These are phyloP conservation scores for Fusarium sp. DNA, from an alignment of 2,329 filamentous ascomycete species.

Conservation along the genomic window DNA sequence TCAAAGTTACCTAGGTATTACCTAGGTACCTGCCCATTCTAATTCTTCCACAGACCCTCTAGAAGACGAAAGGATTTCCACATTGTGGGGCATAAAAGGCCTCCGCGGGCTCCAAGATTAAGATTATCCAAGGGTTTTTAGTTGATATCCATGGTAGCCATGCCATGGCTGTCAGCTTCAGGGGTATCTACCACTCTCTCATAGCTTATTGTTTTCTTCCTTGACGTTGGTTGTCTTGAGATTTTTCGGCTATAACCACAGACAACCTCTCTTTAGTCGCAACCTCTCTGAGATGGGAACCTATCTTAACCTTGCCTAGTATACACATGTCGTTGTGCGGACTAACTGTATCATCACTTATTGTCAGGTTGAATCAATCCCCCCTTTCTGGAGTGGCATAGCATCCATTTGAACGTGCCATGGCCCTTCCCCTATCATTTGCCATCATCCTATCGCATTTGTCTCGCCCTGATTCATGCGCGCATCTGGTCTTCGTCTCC, in stretches of 20 bases:
- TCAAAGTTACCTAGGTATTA: not conserved
- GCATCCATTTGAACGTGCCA: constrained; percentile 4
- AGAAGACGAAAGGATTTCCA: constrained; percentile 10
- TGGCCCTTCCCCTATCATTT: not conserved
- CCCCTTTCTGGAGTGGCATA: not conserved
- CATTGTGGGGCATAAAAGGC: constrained; percentile 11
- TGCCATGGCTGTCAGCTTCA: not conserved
- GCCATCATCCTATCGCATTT: not conserved
- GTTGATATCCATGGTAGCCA: not conserved
- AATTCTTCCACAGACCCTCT: constrained; percentile 8
- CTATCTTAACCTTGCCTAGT: not conserved
- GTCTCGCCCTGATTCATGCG: not conserved
- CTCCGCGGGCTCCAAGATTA: constrained; percentile 31
- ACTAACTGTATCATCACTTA: not conserved
- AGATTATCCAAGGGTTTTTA: constrained; percentile 19
- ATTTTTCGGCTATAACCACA: not conserved
- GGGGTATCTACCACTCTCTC: not conserved
- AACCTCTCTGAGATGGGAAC: not conserved
- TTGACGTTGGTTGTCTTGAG: not conserved
- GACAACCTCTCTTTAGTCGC: not conserved
- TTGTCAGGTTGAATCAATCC: not conserved
- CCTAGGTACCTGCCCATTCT: too few relatives aligned
- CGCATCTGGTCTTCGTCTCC: not conserved
- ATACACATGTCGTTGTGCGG: not conserved
- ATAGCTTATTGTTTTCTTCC: not conserved